Evolutionary conservation across 208 protist species (phyloP), one percentile per base, ranked within the genome.

Genomic region (Phytomonas francai): DNA sequence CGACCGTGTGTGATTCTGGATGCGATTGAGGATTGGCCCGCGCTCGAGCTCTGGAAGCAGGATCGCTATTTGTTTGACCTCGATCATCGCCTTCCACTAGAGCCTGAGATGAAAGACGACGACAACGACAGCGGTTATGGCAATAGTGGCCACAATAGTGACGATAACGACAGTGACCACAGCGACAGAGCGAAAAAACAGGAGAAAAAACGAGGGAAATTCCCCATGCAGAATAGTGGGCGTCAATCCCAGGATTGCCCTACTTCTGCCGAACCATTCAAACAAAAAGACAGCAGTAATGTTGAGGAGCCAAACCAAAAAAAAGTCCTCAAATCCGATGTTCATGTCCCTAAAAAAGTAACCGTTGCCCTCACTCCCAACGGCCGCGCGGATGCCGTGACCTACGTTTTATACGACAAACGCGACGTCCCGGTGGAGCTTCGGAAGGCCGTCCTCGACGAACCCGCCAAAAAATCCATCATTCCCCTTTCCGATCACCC

Each of bases 301-400:
- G 68, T 25, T 30, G 31, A n/a, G 25, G 63, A 45, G n/a, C 22
- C 25, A 36, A 25, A 57, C 32, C 25, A 32, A 3, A 63, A 59
- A 62, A 16, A 25, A n/a, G 2, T 32, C 14, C 27, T 6, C 56
- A 60, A 25, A 60, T 19, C 39, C 32, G 49, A 33, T 63, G 14
- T 68, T 60, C 6, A 59, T 54, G 3, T 64, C 0, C 75, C 73
- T 0, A 83, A 83, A 61, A 78, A 68, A 45, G 83, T 97, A 27
- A 95, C 82, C 0, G 89, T 97, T 28, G 85, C 88, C n/a, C 69
- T 93, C n/a, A 96, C 93, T 7, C 93, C 93, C 28, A 95, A 94
- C 69, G 93, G 93, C n/a, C 79, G 87, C 22, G 93, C 89, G 1
- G 93, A 97, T 73, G 87, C 89, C 16, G 81, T 95, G 3, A 92